Percentiles rank a stretch among this genome's conserved stretches.
Conservation (phyloP, 1,284 basidiomycete genomes). For the Puccinia polysora region DNA sequence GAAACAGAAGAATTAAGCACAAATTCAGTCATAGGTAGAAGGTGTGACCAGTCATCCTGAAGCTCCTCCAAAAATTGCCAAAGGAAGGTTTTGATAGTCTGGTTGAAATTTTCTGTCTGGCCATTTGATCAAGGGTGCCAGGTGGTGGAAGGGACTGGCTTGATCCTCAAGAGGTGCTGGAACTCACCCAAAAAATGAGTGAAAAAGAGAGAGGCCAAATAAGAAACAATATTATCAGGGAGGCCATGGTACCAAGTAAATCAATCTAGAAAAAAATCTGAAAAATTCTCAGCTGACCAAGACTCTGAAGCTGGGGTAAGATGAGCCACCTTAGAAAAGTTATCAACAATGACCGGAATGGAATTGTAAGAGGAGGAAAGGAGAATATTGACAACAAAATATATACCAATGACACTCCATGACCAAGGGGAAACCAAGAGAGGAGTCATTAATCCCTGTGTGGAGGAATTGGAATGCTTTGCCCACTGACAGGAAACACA, state of each 20-base stretch:
- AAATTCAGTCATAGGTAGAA: conserved; percentile 5
- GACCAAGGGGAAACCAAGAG: neutral
- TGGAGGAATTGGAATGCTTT: neutral
- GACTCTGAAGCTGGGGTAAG: conserved; percentile 49
- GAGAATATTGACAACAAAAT: neutral
- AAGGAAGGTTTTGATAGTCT: neutral
- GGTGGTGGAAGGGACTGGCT: neutral
- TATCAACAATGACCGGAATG: conserved; percentile 56
- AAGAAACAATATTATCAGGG: conserved; percentile 2
- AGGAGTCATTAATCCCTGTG: neutral
- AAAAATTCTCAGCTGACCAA: neutral
- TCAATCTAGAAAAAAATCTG: neutral
- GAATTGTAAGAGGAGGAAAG: conserved; percentile 52
- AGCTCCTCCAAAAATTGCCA: neutral
- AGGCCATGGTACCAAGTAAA: conserved; percentile 3
- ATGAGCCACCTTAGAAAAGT: conserved; percentile 55
- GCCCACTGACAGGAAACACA: neutral
- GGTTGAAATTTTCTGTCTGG: neutral
- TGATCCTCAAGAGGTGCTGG: neutral
- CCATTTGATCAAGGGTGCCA: conserved; percentile 18
- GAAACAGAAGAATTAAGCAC: neutral
- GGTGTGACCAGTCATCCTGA: neutral
- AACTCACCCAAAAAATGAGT: neutral
- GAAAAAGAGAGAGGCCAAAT: neutral
- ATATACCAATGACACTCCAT: neutral